Percentiles rank a stretch among this genome's conserved stretches.
Evolutionary conservation across 2,329 filamentous ascomycete genomes (phyloP).

Genomic region (Monosporascus sp.): DNA sequence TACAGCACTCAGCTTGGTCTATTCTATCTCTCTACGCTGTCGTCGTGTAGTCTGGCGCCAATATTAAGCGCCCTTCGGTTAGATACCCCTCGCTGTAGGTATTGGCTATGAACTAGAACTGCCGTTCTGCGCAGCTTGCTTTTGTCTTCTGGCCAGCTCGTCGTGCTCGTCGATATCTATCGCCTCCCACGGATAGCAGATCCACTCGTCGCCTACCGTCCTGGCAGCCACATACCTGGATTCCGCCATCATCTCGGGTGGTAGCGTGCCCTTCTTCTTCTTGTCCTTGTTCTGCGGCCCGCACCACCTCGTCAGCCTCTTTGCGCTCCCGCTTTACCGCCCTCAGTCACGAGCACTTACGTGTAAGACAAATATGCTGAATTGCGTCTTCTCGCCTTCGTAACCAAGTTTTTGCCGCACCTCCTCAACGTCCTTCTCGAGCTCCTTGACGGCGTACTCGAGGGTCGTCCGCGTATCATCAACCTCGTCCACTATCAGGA

Average conservation of each 20-base stretch:
- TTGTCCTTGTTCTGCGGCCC: slow-evolving; percentile 84
- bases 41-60: too few relatives aligned
- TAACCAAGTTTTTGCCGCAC: slow-evolving; percentile 70
- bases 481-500: slow-evolving; percentile 81
- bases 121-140: slow-evolving; percentile 31
- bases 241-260: slow-evolving; percentile 67
- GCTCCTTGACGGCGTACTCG: slow-evolving; percentile 73
- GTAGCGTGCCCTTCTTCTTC: slow-evolving; percentile 82
- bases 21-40: too few relatives aligned
- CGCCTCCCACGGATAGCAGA: slow-evolving; percentile 98
- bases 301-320: slow-evolving; percentile 1
- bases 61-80: neutral
- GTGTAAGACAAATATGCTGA: slow-evolving; percentile 93
- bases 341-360: slow-evolving; percentile 43
- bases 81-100: slow-evolving; percentile 3
- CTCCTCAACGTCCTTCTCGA: slow-evolving; percentile 82
- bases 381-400: slow-evolving; percentile 70
- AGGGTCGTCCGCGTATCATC: slow-evolving; percentile 77
- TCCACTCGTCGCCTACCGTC: slow-evolving; percentile 93
- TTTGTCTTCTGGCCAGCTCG: slow-evolving; percentile 51
- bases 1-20: too few relatives aligned
- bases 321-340: too few relatives aligned
- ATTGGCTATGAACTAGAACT: slow-evolving; percentile 7
- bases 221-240: slow-evolving; percentile 77
- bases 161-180: slow-evolving; percentile 92